Evolutionary conservation across 1,139 yeast species (phyloP), one percentile per base, ranked within the genome.

Genomic region (Eremothecium sinecaudum): DNA sequence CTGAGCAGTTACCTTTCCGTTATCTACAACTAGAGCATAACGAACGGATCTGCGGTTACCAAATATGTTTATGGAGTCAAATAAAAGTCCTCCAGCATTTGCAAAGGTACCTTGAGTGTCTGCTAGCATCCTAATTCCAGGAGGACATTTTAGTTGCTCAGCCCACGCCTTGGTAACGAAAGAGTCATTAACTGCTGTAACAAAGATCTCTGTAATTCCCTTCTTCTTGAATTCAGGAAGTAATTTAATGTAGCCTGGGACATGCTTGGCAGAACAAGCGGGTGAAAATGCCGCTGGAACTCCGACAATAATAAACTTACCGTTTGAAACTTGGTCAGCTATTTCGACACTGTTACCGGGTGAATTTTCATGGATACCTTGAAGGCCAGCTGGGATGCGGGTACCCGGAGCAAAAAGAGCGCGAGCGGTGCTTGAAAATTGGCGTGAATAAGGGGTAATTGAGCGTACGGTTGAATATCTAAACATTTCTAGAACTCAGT

Each of bases 241-340:
- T 34, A 67, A 56, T 40, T 64, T 62, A 48, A 82, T 56, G 59
- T 73, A 84, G 4, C 90, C 93, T 4, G 95, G 95, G 33, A 84
- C 71, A 53, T 82, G 94, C 20, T 71, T 59, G 14, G 78, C 73
- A 20, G 87, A 69, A 58, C 95, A 84, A 1, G 84, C 92, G 29
- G 93, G 87, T 2, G 93, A 79, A 53, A 79, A 84, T 1, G 95
- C 94, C 14, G 94, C 95, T 29, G 95, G 95, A 28, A 84, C 83
- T 35, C 93, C 94, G 32, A 84, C 69, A 35, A 84, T 61, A 25
- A 84, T 55, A 27, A 74, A 63, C 53, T 75, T 78, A 4, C 62
- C 58, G 20, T 43, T 28, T 24, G 47, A 36, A 10, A 74, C 65
- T 47, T 73, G 75, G 28, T 71, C 67, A 12, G 79, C 71, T 37